phyloP scores from a whole-genome alignment of 345 rosid species.

The Arabis hirsuta region DNA sequence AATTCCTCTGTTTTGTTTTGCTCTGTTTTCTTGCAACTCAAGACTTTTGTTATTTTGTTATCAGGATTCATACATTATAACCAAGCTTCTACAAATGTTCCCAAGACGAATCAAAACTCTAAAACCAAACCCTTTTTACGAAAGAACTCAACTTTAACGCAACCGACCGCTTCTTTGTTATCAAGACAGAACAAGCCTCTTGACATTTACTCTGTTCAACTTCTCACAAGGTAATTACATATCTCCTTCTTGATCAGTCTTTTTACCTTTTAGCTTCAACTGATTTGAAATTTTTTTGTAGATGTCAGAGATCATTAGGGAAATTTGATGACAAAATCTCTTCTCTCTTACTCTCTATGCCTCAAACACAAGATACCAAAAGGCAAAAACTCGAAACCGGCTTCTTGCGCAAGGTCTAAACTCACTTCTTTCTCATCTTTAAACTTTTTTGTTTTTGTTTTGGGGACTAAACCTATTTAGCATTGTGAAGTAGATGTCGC shows the following conservation, averaged over 20 bases:
- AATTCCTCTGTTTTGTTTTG: background rate
- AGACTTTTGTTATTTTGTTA: slow-evolving; percentile 3
- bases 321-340: slow-evolving; percentile 48
- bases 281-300: slow-evolving; percentile 27
- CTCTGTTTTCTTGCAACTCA: slow-evolving; percentile 35
- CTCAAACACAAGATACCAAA: slow-evolving; percentile 59
- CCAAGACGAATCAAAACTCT: slow-evolving; percentile 33
- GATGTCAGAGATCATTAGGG: slow-evolving; percentile 50
- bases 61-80: slow-evolving; percentile 42
- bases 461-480: background rate
- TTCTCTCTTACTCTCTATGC: slow-evolving; percentile 43
- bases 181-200: slow-evolving; percentile 65
- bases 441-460: background rate
- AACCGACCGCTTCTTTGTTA: slow-evolving; percentile 85
- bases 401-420: slow-evolving; percentile 60
- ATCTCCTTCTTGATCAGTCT: background rate
- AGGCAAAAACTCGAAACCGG: slow-evolving; percentile 90
- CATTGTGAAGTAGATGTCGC: slow-evolving; percentile 56
- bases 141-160: slow-evolving; percentile 67
- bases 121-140: slow-evolving; percentile 39
- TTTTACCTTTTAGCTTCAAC: slow-evolving; percentile 3
- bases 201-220: slow-evolving; percentile 47
- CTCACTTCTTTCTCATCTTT: slow-evolving; percentile 1
- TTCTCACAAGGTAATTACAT: slow-evolving; percentile 50
- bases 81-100: slow-evolving; percentile 30